Evolutionary conservation across 768 basidiomycete genomes (phyloP).

Genomic region (Imleria badia): DNA sequence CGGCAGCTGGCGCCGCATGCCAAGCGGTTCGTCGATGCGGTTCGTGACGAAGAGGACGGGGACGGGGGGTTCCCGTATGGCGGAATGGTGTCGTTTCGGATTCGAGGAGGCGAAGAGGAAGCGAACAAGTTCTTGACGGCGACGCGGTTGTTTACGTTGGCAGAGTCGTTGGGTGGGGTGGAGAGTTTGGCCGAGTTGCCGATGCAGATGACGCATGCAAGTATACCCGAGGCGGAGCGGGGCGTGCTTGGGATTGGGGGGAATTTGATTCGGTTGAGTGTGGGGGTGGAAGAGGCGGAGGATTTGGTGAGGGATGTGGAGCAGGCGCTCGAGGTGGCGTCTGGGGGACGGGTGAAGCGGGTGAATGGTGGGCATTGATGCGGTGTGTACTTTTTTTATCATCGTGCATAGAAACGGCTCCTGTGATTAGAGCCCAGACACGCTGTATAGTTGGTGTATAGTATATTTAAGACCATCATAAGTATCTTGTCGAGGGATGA

Average conservation of each 20-base stretch:
- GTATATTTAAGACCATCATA: no score
- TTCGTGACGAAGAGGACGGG: constrained; percentile 27
- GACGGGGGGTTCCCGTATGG: constrained; percentile 77
- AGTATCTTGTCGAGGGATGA: no score
- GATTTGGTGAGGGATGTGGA: constrained; percentile 58
- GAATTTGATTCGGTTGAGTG: constrained; percentile 74
- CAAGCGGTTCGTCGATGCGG: constrained; percentile 52
- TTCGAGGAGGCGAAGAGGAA: constrained; percentile 48
- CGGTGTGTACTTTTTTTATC: no score
- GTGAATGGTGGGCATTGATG: background rate
- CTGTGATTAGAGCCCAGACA: no score
- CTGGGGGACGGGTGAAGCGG: background rate
- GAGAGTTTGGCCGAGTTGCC: constrained; percentile 91
- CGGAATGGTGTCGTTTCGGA: constrained; percentile 82
- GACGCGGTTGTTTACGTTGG: constrained; percentile 71
- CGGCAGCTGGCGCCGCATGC: constrained; percentile 68
- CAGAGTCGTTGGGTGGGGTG: constrained; percentile 89
- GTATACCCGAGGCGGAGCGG: constrained; percentile 68
- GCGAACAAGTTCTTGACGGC: constrained; percentile 69
- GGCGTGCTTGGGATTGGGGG: constrained; percentile 73
- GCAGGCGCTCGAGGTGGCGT: constrained; percentile 26
- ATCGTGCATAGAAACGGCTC: no score
- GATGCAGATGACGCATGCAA: constrained; percentile 85
- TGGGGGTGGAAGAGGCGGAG: constrained; percentile 85
- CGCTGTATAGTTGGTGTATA: no score